Evolutionary conservation across 2,329 filamentous ascomycete species (phyloP).

Genomic region (Trichophyton equinum): DNA sequence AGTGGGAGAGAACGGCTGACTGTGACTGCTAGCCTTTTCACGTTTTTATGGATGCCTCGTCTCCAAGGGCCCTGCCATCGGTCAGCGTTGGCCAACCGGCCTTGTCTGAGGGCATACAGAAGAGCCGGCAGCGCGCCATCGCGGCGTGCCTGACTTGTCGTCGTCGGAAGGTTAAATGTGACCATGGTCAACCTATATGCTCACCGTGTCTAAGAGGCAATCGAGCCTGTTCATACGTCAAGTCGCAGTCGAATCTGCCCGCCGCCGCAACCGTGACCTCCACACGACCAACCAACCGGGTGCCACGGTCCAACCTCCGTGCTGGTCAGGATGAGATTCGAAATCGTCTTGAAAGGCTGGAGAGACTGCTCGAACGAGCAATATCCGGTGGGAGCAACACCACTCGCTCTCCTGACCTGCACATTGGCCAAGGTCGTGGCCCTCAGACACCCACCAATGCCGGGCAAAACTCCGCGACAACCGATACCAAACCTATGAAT

Average conservation of each 20-base stretch:
- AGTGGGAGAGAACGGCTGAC: background rate
- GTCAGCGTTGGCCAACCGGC: background rate
- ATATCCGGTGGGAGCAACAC: background rate
- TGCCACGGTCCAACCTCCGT: background rate
- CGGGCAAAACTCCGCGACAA: background rate
- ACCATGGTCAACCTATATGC: background rate
- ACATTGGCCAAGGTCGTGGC: background rate
- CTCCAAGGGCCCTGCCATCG: background rate
- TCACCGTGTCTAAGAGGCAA: background rate
- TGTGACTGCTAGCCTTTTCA: background rate
- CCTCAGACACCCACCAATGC: background rate
- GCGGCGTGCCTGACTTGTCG: background rate
- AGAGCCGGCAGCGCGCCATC: background rate
- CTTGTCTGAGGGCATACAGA: background rate
- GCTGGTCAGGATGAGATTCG: slow-evolving; percentile 9
- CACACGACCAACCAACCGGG: background rate
- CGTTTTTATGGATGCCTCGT: background rate
- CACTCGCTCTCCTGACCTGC: background rate
- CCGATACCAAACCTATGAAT: background rate
- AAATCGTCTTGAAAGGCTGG: slow-evolving; percentile 7
- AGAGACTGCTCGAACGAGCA: slow-evolving; percentile 8
- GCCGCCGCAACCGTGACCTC: background rate
- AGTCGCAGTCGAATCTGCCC: background rate
- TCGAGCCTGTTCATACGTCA: background rate
- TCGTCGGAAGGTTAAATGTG: background rate